Conservation (phyloP, 1,284 basidiomycete genomes). For the Apiotrichum laibachii region DNA sequence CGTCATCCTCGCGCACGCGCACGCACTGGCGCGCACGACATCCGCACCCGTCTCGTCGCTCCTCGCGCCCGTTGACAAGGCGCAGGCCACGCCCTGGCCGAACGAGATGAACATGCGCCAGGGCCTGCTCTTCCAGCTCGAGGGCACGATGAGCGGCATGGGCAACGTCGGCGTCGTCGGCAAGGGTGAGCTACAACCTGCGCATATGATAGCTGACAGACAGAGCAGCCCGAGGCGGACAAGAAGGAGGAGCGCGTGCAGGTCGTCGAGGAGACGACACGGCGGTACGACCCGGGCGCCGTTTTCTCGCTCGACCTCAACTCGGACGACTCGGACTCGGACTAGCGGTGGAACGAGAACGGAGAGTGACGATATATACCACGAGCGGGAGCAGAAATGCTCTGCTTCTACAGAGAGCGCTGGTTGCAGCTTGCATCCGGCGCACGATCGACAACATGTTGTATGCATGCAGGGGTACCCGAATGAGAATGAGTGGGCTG, state of each 20-base stretch:
- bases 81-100: constrained; percentile 41
- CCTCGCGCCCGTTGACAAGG: constrained; percentile 29
- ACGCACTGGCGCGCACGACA: constrained; percentile 35
- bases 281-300: constrained; percentile 39
- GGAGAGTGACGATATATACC: neutral
- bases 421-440: too few species aligned
- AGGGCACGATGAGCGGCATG: constrained; percentile 43
- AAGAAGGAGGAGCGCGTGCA: constrained; percentile 9
- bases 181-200: constrained; percentile 27
- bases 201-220: neutral
- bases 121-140: constrained; percentile 44
- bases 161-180: constrained; percentile 37
- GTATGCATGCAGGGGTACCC: constrained; percentile 25
- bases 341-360: constrained; percentile 7
- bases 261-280: constrained; percentile 33
- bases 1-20: constrained; percentile 37
- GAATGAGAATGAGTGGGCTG: constrained; percentile 2
- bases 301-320: constrained; percentile 44
- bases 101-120: constrained; percentile 43
- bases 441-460: constrained; percentile 19
- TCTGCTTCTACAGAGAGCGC: too few species aligned
- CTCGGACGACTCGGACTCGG: constrained; percentile 36
- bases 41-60: constrained; percentile 37
- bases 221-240: constrained; percentile 10
- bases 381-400: neutral